These are phyloP conservation scores for Lachnellula occidentalis DNA, from an alignment of 2,329 filamentous ascomycete species.

Conservation along the genomic window DNA sequence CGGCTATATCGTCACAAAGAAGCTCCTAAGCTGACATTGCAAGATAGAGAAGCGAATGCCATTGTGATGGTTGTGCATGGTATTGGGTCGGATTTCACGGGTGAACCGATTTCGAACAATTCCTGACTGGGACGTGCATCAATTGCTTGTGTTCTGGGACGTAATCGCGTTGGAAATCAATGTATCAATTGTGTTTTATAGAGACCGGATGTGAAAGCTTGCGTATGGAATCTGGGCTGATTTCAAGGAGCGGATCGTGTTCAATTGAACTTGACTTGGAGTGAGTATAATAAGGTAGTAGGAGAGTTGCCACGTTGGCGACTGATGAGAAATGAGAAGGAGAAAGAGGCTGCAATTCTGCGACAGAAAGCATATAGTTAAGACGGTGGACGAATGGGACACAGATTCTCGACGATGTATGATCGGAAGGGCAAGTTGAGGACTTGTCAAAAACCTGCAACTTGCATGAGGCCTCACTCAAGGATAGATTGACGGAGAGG, in stretches of 20 bases:
- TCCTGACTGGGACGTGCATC: constrained; percentile 35
- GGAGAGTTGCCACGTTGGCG: neutral
- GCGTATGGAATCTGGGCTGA: neutral
- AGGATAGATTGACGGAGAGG: neutral
- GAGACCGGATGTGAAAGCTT: constrained; percentile 35
- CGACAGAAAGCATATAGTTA: neutral
- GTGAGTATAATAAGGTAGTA: neutral
- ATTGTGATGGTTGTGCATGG: constrained; percentile 38
- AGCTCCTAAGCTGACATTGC: constrained; percentile 19
- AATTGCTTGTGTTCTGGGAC: constrained; percentile 32
- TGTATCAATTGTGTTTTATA: constrained; percentile 33
- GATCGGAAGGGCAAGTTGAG: neutral
- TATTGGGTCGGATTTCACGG: constrained; percentile 36
- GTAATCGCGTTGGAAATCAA: constrained; percentile 40
- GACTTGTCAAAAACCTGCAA: neutral
- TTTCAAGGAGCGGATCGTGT: neutral
- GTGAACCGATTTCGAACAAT: constrained; percentile 25
- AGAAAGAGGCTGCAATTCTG: neutral
- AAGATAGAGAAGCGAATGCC: constrained; percentile 36
- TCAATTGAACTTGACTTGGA: neutral
- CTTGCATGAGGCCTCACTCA: neutral
- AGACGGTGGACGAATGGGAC: neutral
- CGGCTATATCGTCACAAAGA: constrained; percentile 32
- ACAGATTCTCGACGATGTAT: neutral
- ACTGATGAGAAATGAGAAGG: neutral